Conservation (phyloP, 495 filamentous ascomycete genomes). For the Aspergillus biplanus region DNA sequence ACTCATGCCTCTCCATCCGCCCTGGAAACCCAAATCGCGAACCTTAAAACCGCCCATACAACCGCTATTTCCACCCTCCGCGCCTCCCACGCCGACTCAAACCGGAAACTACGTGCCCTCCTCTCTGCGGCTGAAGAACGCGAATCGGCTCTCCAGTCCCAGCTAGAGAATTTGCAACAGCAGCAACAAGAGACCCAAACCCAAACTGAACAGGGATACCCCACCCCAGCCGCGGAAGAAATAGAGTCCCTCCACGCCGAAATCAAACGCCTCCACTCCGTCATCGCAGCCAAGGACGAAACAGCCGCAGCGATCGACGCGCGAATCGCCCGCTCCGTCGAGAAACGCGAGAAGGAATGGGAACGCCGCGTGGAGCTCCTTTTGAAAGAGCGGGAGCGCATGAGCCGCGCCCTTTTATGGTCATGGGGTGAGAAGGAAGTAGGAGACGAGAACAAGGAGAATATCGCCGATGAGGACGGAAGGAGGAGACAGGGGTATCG, state of each 20-base stretch:
- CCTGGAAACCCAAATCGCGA: slow-evolving; percentile 42
- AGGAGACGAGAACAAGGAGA: slow-evolving; percentile 33
- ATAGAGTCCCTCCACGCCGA: slow-evolving; percentile 37
- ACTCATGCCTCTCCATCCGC: slow-evolving; percentile 21
- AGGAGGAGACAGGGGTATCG: slow-evolving; percentile 47
- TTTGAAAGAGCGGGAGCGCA: slow-evolving; percentile 59
- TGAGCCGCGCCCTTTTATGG: slow-evolving; percentile 55
- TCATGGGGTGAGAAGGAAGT: slow-evolving; percentile 55
- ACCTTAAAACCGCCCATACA: slow-evolving; percentile 43
- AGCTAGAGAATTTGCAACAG: slow-evolving; percentile 36
- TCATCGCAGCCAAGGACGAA: slow-evolving; percentile 48
- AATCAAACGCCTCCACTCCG: slow-evolving; percentile 37
- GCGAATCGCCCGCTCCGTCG: slow-evolving; percentile 47
- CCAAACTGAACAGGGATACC: slow-evolving; percentile 11
- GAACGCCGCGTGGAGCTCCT: slow-evolving; percentile 53
- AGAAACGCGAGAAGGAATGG: slow-evolving; percentile 57
- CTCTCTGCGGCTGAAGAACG: slow-evolving; percentile 47
- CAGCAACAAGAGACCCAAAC: slow-evolving; percentile 21
- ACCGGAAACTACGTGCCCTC: slow-evolving; percentile 43
- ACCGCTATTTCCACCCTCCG: slow-evolving; percentile 44
- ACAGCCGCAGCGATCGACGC: slow-evolving; percentile 44
- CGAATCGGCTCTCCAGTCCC: slow-evolving; percentile 45
- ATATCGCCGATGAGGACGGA: slow-evolving; percentile 26
- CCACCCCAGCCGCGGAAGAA: slow-evolving; percentile 13
- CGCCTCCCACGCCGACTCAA: slow-evolving; percentile 47